phyloP scores from a whole-genome alignment of 805 yeast species.

The Torulaspora delbrueckii region DNA sequence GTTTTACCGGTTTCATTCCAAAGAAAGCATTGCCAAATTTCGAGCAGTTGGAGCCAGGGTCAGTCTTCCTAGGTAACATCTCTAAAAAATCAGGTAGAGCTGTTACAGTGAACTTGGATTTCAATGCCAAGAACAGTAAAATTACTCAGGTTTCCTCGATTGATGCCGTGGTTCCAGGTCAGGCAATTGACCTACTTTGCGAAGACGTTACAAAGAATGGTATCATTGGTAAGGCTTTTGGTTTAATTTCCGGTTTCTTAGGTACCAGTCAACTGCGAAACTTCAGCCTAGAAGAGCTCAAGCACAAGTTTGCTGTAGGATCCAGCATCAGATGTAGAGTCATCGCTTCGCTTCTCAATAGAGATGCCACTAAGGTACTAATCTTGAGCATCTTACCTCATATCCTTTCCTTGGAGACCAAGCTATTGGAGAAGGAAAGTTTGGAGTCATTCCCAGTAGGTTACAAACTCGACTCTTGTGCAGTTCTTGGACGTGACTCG shows the following conservation, averaged over 20 bases:
- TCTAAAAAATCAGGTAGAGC: constrained; percentile 42
- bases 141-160: constrained; percentile 59
- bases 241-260: constrained; percentile 67
- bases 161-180: constrained; percentile 84
- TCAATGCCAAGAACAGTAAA: constrained; percentile 43
- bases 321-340: constrained; percentile 66
- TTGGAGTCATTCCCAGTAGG: constrained; percentile 76
- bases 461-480: constrained; percentile 48
- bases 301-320: constrained; percentile 65
- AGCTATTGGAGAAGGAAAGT: constrained; percentile 31
- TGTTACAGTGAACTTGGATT: constrained; percentile 50
- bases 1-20: constrained; percentile 66
- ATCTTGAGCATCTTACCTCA: constrained; percentile 58
- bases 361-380: constrained; percentile 51
- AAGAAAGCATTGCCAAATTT: constrained; percentile 53
- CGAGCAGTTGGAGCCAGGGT: constrained; percentile 49
- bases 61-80: constrained; percentile 61
- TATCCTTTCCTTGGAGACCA: constrained; percentile 34
- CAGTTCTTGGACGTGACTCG: constrained; percentile 55
- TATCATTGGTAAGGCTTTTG: constrained; percentile 64
- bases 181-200: constrained; percentile 66
- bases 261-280: constrained; percentile 60
- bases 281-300: constrained; percentile 43
- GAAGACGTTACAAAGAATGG: constrained; percentile 59
- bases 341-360: constrained; percentile 51